Base-by-base conservation (phyloP, 2,329 filamentous ascomycete species). In the Uncinocarpus reesii region DNA sequence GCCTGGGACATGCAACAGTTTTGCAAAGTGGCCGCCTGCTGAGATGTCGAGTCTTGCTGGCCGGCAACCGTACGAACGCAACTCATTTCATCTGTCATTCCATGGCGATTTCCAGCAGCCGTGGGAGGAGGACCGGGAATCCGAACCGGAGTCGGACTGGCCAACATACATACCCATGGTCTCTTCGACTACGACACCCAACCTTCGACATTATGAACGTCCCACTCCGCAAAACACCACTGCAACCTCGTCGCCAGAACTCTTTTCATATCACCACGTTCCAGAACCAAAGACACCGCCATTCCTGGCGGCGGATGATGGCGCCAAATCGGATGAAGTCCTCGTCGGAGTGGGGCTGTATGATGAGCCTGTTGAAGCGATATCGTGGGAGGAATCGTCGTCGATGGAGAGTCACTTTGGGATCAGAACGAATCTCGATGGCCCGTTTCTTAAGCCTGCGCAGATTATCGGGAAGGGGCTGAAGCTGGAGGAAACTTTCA, bases 271-370 rank as follows among this genome's bases (percentile, higher is more conserved):
- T 29, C 63, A 65, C 44, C 58, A 62, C 20, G 59, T 60, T n/a
- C 57, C 61, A 1, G 53, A 58, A n/a, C 53, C 56, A 11, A 53
- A 55, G n/a, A 32, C 55, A 18, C 54, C 50, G 6, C 50, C 54
- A 15, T 49, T 32, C 10, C 31, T 31, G 15, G 16, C 42, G 7
- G 18, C 42, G 15, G 47, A 48, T 20, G 31, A 3, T 11, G 40
- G 20, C 15, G 21, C 7, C 10, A 40, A 24, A 24, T 26, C 47
- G 2, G 82, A 79, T 31, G 84, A 88, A 58, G 82, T 87, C 51
- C 73, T 90, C 1, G 75, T 88, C n/a, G 85, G 85, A 16, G 82
- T 92, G 76, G 86, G 86, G 0, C 75, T 92, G 0, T 92, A 92
- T 63, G 85, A 87, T 58, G 70, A 77, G 3, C 84, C 84, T 0